Evolutionary conservation across 768 basidiomycete genomes (phyloP), one percentile per base, ranked within the genome.

Genomic region (Pleurotus citrinopileatus): DNA sequence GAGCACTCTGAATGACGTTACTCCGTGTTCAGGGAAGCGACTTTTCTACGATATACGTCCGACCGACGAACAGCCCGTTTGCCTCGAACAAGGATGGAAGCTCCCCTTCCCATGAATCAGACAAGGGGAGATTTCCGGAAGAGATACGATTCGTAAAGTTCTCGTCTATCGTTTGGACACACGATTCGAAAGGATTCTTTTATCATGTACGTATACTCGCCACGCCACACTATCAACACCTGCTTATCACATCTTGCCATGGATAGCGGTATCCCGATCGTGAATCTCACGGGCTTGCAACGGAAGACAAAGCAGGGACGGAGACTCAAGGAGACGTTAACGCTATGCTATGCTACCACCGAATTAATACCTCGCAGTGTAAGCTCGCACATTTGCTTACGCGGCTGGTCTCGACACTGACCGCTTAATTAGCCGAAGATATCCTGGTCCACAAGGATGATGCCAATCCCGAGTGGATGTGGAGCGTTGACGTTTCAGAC

Each of bases 111-210:
- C 74, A 78, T 48, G 75, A 84, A 59, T 71, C 77, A 17, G 73
- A 72, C 29, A 34, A 34, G 10, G 48, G 48, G 22, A 73, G 83
- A 40, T 75, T 91, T 32, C 59, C 73, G 3, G 91, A 93, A 42
- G 84, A 84, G 56, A 68, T 92, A 51, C 78, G 84, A 52, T 87
- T 80, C 63, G 87, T 89, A 57, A 93, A 93, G 65, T 91, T 90
- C 68, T 87, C 86, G 0, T 67, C 73, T 9, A 75, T 91, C 38
- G 72, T 74, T 23, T 93, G 91, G 91, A 84, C 84, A 3, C 80
- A 82, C 53, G 89, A 92, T 67, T 85, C 82, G 52, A 84, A 83
- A 57, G 91, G 91, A 1, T 91, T 93, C 68, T 90, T 93, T 70
- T 94, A 94, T 65, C 90, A 91, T 74, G 76, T 75, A 58, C 17